Evolutionary conservation across 345 rosid genomes (phyloP).

Genomic region (Salix arbutifolia): DNA sequence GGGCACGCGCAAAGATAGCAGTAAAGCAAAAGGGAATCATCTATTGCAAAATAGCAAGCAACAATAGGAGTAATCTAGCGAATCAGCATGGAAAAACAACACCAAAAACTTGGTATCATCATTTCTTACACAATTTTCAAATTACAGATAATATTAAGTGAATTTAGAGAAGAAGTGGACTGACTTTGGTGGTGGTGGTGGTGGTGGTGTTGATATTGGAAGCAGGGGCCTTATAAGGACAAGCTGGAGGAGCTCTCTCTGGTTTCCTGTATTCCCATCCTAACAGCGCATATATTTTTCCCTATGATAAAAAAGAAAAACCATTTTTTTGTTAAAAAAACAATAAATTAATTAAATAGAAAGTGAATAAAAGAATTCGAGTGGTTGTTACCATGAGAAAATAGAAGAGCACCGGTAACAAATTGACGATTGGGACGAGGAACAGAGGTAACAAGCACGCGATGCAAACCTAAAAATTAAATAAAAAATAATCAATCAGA

Average conservation of each 20-base stretch:
- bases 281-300: conserved; percentile 54
- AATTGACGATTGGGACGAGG: conserved; percentile 80
- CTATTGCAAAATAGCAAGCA: not conserved
- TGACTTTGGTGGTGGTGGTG: no score
- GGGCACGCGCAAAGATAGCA: not conserved
- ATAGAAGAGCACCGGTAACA: conserved; percentile 65
- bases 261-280: conserved; percentile 99
- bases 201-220: conserved; percentile 4
- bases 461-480: conserved; percentile 60
- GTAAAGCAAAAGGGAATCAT: not conserved
- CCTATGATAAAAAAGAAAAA: conserved; percentile 33
- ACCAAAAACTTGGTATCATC: no score
- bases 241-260: conserved; percentile 73
- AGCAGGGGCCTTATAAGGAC: conserved; percentile 67
- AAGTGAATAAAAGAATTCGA: not conserved
- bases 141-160: no score
- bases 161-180: no score
- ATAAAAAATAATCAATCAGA: not conserved
- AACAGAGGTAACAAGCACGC: conserved; percentile 87
- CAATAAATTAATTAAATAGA: not conserved
- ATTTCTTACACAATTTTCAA: no score
- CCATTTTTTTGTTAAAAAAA: not conserved
- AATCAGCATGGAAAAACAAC: no score
- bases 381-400: conserved; percentile 50
- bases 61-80: no score